Evolutionary conservation across 2,329 filamentous ascomycete species (phyloP).

Genomic region (Ceratocystis huliohia): DNA sequence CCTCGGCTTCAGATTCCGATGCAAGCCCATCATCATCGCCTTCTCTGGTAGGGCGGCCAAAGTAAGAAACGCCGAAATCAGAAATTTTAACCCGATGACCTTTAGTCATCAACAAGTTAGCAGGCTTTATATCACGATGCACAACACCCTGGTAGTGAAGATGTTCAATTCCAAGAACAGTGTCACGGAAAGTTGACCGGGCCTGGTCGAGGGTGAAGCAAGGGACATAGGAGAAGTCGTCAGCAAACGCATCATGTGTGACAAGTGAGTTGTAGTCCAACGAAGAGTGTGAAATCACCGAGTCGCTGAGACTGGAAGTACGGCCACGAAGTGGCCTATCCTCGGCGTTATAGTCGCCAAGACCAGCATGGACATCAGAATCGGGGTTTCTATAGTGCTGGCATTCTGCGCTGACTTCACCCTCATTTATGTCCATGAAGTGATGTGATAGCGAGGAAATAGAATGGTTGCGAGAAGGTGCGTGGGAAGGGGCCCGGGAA

Average conservation of each 20-base stretch:
- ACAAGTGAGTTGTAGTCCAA: constrained; percentile 44
- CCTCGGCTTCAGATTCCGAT: constrained; percentile 69
- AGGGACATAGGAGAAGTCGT: constrained; percentile 86
- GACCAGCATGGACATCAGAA: not conserved
- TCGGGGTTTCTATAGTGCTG: constrained; percentile 3
- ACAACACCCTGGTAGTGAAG: constrained; percentile 78
- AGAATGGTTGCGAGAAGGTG: constrained; percentile 36
- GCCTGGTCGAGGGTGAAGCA: constrained; percentile 79
- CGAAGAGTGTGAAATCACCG: constrained; percentile 56
- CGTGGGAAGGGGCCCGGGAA: constrained; percentile 31
- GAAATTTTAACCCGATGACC: constrained; percentile 91
- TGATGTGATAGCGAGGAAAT: constrained; percentile 28
- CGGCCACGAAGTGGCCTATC: constrained; percentile 49
- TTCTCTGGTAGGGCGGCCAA: constrained; percentile 75
- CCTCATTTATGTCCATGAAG: constrained; percentile 10
- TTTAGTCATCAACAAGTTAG: constrained; percentile 77
- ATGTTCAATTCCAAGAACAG: constrained; percentile 84
- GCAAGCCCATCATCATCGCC: constrained; percentile 63
- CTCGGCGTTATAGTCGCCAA: constrained; percentile 31
- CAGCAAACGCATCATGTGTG: constrained; percentile 54
- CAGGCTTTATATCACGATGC: constrained; percentile 75
- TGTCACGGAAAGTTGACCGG: constrained; percentile 78
- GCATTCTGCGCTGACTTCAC: not conserved
- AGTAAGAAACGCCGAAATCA: constrained; percentile 96
- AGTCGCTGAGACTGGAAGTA: constrained; percentile 70